A percentile compares a stretch with the other conserved stretches of the same genome.
Evolutionary conservation across 2,329 filamentous ascomycete species (phyloP).

Genomic region (Ceratocystis huliohia): DNA sequence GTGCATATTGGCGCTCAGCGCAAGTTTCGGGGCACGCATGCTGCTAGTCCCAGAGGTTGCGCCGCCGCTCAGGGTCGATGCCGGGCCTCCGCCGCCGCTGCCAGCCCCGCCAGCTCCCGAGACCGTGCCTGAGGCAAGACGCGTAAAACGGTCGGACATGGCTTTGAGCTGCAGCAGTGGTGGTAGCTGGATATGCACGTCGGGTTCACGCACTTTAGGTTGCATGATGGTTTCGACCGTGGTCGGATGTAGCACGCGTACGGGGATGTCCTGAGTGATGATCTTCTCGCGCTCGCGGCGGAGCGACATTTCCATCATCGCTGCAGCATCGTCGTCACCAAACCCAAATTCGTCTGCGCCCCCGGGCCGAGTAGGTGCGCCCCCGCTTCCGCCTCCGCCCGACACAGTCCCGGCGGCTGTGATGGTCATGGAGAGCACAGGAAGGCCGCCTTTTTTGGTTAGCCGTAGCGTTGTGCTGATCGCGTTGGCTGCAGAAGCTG

Average conservation of each 20-base stretch:
- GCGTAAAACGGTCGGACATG: constrained; percentile 91
- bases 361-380: constrained; percentile 5
- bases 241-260: constrained; percentile 71
- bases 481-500: constrained; percentile 56
- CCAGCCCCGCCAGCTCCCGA: not conserved
- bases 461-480: constrained; percentile 73
- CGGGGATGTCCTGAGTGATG: constrained; percentile 92
- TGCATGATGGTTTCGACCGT: constrained; percentile 90
- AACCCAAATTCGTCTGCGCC: constrained; percentile 21
- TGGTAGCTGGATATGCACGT: constrained; percentile 86
- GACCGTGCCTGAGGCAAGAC: constrained; percentile 50
- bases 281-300: constrained; percentile 71
- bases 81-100: not conserved
- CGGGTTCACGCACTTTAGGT: constrained; percentile 76
- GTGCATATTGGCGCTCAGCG: constrained; percentile 89
- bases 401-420: constrained; percentile 55
- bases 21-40: constrained; percentile 50
- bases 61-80: constrained; percentile 20
- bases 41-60: constrained; percentile 23
- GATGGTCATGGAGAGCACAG: constrained; percentile 81
- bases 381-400: constrained; percentile 29
- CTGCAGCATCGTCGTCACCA: constrained; percentile 31
- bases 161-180: constrained; percentile 79
- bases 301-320: constrained; percentile 44
- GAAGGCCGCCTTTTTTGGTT: constrained; percentile 81